phyloP scores from a whole-genome alignment of 2,329 filamentous ascomycete species.

The Davidsoniella eucalypti region DNA sequence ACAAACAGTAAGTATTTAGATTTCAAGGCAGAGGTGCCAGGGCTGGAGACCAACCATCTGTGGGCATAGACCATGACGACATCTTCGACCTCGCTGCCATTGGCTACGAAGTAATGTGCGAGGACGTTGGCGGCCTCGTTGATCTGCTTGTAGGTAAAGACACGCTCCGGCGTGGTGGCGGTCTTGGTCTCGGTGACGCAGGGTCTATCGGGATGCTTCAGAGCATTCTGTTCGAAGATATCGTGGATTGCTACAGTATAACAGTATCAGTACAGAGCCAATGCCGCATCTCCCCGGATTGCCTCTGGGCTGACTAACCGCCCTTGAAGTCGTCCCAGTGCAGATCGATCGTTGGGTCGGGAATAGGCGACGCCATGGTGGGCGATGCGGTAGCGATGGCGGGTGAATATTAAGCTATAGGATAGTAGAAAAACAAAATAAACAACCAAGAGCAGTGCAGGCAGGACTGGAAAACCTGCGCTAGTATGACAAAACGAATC shows the following conservation, averaged over 20 bases:
- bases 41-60: conserved; percentile 37
- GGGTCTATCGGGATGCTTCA: conserved; percentile 43
- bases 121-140: conserved; percentile 68
- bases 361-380: conserved; percentile 21
- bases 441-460: not conserved
- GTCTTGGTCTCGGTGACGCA: conserved; percentile 35
- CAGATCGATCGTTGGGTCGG: conserved; percentile 51
- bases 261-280: not conserved
- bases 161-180: conserved; percentile 33
- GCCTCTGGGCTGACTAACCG: conserved; percentile 14
- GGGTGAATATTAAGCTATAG: no score
- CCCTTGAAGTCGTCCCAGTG: conserved; percentile 50
- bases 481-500: not conserved
- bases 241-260: conserved; percentile 44
- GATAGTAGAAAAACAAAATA: not conserved
- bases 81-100: conserved; percentile 61
- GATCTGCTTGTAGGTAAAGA: conserved; percentile 75
- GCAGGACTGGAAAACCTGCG: conserved; percentile 6
- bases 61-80: conserved; percentile 89
- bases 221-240: conserved; percentile 50
- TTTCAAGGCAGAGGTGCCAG: not conserved
- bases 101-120: conserved; percentile 59
- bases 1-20: conserved; percentile 3
- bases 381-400: not conserved
- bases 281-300: no score